Evolutionary conservation across 129 eudicot genomes (phyloP).

Genomic region (Arctium lappa): DNA sequence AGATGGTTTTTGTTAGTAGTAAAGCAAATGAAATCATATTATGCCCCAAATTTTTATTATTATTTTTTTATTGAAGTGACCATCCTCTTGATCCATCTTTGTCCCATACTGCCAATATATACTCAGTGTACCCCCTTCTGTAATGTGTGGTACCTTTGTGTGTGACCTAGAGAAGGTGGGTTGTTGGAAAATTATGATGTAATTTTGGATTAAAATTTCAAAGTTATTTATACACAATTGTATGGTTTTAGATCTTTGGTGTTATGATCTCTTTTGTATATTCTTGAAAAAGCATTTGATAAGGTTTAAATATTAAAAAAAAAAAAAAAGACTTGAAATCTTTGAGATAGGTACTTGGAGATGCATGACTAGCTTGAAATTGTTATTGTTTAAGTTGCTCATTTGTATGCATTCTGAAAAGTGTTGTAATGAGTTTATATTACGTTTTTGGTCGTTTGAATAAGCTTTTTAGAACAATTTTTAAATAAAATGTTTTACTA

Average conservation of each 20-base stretch:
- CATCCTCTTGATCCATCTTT: conserved; percentile 28
- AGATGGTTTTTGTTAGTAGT: not conserved
- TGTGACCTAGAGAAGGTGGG: not conserved
- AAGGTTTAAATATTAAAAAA: no score
- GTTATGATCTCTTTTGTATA: not conserved
- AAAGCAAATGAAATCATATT: not conserved
- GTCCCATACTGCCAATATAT: conserved; percentile 32
- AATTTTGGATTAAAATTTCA: not conserved
- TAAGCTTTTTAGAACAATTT: not conserved
- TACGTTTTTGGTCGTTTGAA: not conserved
- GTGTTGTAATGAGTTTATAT: not conserved
- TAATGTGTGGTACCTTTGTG: no score
- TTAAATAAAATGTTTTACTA: not conserved
- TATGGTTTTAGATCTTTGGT: no score
- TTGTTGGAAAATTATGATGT: not conserved
- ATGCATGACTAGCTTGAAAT: no score
- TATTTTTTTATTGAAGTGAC: conserved; percentile 16
- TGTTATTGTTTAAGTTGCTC: no score
- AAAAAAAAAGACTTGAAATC: no score
- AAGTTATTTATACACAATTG: not conserved
- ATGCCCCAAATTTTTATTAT: conserved; percentile 23
- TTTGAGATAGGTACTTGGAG: not conserved
- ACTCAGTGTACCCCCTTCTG: not conserved
- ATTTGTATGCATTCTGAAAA: not conserved
- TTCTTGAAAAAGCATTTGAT: not conserved